Evolutionary conservation across 352 stramenopile genomes (phyloP).

Genomic region (Pseudoperonospora humuli): DNA sequence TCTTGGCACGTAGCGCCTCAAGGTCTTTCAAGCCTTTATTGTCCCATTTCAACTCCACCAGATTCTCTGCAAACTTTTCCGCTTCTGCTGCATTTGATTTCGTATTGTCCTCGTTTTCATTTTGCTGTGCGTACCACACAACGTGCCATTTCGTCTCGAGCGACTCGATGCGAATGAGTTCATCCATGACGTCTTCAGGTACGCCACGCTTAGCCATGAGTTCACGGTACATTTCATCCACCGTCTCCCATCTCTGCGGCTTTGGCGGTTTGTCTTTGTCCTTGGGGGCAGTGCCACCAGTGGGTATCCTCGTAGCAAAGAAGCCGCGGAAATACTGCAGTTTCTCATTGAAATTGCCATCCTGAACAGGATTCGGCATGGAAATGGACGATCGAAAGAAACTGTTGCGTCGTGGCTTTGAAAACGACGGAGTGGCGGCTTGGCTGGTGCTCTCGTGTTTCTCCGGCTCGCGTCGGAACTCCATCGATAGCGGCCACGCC

Average conservation of each 20-base stretch:
- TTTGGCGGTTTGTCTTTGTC: slow-evolving; percentile 59
- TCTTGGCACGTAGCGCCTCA: slow-evolving; percentile 60
- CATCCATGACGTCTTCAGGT: slow-evolving; percentile 78
- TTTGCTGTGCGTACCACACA: slow-evolving; percentile 76
- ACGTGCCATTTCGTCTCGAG: slow-evolving; percentile 84
- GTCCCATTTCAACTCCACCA: slow-evolving; percentile 80
- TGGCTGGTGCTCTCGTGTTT: slow-evolving; percentile 25
- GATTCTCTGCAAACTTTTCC: slow-evolving; percentile 56
- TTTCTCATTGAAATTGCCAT: slow-evolving; percentile 82
- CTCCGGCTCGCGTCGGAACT: slow-evolving; percentile 60
- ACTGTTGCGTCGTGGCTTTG: slow-evolving; percentile 47
- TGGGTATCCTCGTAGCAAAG: slow-evolving; percentile 75
- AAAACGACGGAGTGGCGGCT: slow-evolving; percentile 4
- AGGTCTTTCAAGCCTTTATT: slow-evolving; percentile 72
- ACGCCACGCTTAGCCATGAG: slow-evolving; percentile 71
- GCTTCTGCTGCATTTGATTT: slow-evolving; percentile 52
- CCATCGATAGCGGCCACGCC: slow-evolving; percentile 65
- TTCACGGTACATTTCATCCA: slow-evolving; percentile 85
- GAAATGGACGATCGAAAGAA: slow-evolving; percentile 65
- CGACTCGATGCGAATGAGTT: slow-evolving; percentile 75
- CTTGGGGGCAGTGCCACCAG: slow-evolving; percentile 52
- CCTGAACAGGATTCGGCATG: slow-evolving; percentile 56
- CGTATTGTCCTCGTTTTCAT: slow-evolving; percentile 65
- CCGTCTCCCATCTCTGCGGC: slow-evolving; percentile 49
- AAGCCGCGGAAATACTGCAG: slow-evolving; percentile 82